Base-by-base conservation (phyloP, 306 rosid genomes). In the Mucuna pruriens region DNA sequence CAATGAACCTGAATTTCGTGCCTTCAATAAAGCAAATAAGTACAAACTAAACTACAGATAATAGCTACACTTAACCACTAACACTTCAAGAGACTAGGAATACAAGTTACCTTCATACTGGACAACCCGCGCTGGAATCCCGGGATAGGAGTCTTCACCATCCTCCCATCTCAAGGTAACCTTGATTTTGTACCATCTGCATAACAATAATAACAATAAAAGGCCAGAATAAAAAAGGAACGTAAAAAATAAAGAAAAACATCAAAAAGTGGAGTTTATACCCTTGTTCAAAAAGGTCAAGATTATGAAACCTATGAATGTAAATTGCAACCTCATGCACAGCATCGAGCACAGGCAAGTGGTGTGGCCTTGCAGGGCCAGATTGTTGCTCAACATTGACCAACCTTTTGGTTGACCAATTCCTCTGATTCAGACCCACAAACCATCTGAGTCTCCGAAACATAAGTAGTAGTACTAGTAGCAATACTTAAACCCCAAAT, bases 211-310 rank as follows among this genome's bases (percentile, higher is more conserved):
- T 3, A 78, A 68, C 5, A 70, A 46, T 25, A 51, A 49, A 51
- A 70, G 74, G 17, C 40, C 58, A 46, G 13, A 16, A 49, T 6
- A 0, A 74, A 45, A 57, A 16, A 45, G n/a, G 4, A 55, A 7
- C 5, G 6, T 66, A 9, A 20, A 39, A 81, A 46, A 5, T n/a
- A 62, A 46, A 29, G 9, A 68, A 67, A 72, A 71, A 17, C 67
- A 40, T 20, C 25, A 10, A 38, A 57, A 78, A 69, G 29, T 34
- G 42, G n/a, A 73, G 48, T 77, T 1, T 1, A 29, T 69, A 94
- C 98, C 98, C 98, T 84, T 94, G 97, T 80, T 89, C 94, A 69
- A 91, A 94, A 39, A 94, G 98, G 82, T 94, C 98, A 64, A 94
- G 92, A 91, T 94, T 94, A 90, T 94, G 98, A 74, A 94, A 92